Evolutionary conservation across 176 grass and related monocot genomes (phyloP).

Genomic region (Secale cereale): DNA sequence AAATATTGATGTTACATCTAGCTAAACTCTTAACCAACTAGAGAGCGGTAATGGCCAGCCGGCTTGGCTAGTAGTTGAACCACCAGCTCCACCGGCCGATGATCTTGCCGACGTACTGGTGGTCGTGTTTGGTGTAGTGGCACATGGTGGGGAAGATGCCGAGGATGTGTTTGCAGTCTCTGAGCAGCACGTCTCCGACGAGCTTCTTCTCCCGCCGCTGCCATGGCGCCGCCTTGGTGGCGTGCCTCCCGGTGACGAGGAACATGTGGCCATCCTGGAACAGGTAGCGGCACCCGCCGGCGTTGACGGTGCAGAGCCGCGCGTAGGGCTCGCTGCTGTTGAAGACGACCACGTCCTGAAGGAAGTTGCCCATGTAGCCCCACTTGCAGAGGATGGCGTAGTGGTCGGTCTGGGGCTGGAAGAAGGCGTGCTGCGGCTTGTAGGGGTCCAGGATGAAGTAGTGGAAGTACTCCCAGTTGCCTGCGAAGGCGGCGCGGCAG

Average conservation of each 20-base stretch:
- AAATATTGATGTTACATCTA: conserved; percentile 8
- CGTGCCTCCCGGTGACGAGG: conserved; percentile 33
- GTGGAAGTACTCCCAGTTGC: conserved; percentile 59
- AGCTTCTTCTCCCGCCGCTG: conserved; percentile 23
- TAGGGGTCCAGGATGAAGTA: conserved; percentile 61
- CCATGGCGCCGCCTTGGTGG: background rate
- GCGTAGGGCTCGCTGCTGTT: conserved; percentile 32
- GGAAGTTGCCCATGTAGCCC: conserved; percentile 61
- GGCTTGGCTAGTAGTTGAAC: conserved; percentile 37
- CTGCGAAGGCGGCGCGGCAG: conserved; percentile 42
- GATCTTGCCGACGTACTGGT: conserved; percentile 44
- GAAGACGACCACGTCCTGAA: conserved; percentile 49
- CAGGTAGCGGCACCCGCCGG: conserved; percentile 43
- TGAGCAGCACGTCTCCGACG: conserved; percentile 41
- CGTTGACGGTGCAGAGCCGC: conserved; percentile 16
- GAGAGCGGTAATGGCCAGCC: background rate
- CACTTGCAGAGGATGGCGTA: conserved; percentile 54
- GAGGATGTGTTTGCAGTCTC: conserved; percentile 40
- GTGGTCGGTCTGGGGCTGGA: conserved; percentile 34
- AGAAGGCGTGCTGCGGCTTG: conserved; percentile 47
- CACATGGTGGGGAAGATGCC: conserved; percentile 25
- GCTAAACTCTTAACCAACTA: conserved; percentile 1
- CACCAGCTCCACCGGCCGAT: conserved; percentile 46
- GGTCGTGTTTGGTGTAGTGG: conserved; percentile 28
- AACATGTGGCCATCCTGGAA: conserved; percentile 48